These are phyloP conservation scores for Phytopythium ostracodes DNA, from an alignment of 352 stramenopile species.

Conservation along the genomic window DNA sequence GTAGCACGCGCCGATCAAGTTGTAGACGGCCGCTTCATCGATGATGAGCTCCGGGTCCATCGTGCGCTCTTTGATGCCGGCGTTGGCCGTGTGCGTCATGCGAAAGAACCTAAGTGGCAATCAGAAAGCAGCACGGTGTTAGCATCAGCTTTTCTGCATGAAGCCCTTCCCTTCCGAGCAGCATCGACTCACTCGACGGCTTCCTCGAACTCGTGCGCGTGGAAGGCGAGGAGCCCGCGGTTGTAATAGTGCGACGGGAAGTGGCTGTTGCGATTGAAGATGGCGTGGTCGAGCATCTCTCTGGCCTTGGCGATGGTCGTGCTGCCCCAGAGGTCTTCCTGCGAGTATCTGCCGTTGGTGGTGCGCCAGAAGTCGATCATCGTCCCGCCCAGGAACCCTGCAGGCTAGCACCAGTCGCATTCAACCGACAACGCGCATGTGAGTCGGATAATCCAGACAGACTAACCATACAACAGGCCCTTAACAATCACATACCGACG, in stretches of 20 bases:
- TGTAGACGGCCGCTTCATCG: slow-evolving; percentile 30
- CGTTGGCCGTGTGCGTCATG: slow-evolving; percentile 27
- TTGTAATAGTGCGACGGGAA: slow-evolving; percentile 41
- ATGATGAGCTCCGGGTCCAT: slow-evolving; percentile 42
- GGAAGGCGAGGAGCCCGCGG: slow-evolving; percentile 31
- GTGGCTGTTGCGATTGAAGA: slow-evolving; percentile 16
- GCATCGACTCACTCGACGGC: slow-evolving; percentile 18
- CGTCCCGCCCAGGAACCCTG: slow-evolving; percentile 34
- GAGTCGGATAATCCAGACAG: not conserved
- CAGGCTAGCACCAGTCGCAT: slow-evolving; percentile 10
- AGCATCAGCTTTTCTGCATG: not conserved
- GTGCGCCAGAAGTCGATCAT: slow-evolving; percentile 31
- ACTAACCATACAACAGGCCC: not conserved
- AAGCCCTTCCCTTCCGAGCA: too few relatives aligned
- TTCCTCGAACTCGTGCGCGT: slow-evolving; percentile 25
- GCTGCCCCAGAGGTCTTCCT: slow-evolving; percentile 21
- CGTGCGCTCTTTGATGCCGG: slow-evolving; percentile 20
- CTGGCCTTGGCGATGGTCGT: slow-evolving; percentile 21
- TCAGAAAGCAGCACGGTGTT: not conserved
- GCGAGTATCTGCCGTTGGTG: slow-evolving; percentile 7
- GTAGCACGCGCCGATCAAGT: slow-evolving; percentile 39
- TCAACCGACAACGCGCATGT: not conserved
- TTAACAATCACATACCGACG: not conserved
- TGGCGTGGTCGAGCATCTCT: slow-evolving; percentile 28
- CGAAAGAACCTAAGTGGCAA: slow-evolving; percentile 14